Conservation (phyloP, 345 rosid genomes). For the Eucalyptus rudis region DNA sequence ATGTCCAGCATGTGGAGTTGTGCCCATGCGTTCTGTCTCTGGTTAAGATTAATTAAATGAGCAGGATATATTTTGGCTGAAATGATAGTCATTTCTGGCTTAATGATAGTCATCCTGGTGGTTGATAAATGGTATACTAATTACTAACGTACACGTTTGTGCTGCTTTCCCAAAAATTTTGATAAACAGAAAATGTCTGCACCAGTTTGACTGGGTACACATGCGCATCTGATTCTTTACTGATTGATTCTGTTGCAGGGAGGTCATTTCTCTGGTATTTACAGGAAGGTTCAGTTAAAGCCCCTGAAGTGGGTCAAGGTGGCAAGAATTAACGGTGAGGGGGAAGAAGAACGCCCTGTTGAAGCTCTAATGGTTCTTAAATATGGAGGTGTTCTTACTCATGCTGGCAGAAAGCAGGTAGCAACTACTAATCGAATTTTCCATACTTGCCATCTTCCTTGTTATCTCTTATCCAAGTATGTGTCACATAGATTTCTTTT, state of each 20-base stretch:
- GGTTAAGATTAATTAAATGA: background rate
- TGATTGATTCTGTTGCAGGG: constrained; percentile 40
- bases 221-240: background rate
- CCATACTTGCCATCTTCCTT: background rate
- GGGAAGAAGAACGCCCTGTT: constrained; percentile 90
- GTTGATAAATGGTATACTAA: background rate
- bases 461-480: background rate
- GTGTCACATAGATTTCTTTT: background rate
- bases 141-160: background rate
- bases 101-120: background rate
- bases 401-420: constrained; percentile 99
- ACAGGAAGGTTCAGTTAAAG: constrained; percentile 96
- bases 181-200: background rate
- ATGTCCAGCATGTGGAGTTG: background rate
- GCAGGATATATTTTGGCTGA: background rate
- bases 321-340: constrained; percentile 65
- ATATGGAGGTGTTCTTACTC: constrained; percentile 98
- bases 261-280: constrained; percentile 98
- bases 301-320: constrained; percentile 88
- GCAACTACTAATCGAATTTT: background rate
- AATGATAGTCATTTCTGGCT: background rate
- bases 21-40: background rate
- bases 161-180: background rate
- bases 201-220: background rate
- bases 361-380: constrained; percentile 99